These are phyloP conservation scores for Xylaria sp. DNA, from an alignment of 2,329 filamentous ascomycete species.

Conservation along the genomic window DNA sequence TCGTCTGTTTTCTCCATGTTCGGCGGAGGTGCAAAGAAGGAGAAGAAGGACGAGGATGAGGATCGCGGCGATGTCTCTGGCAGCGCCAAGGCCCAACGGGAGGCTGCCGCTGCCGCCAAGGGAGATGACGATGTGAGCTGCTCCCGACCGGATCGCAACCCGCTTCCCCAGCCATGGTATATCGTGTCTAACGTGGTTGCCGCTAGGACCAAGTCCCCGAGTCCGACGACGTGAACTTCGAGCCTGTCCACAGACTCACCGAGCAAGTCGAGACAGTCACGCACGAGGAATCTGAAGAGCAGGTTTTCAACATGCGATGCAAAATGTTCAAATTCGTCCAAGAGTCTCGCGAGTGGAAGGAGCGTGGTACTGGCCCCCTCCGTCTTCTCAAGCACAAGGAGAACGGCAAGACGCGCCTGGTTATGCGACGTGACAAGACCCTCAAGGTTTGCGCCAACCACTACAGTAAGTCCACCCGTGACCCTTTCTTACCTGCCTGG, in stretches of 20 bases:
- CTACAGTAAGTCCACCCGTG: slow-evolving; percentile 77
- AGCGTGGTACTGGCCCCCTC: slow-evolving; percentile 96
- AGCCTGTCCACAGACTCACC: slow-evolving; percentile 94
- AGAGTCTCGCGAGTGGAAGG: slow-evolving; percentile 96
- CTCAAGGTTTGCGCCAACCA: slow-evolving; percentile 99
- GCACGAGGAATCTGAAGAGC: slow-evolving; percentile 97
- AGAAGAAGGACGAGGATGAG: slow-evolving; percentile 86
- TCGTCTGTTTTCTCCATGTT: slow-evolving; percentile 97
- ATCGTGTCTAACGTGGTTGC: slow-evolving; percentile 30
- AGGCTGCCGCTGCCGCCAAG: slow-evolving; percentile 68
- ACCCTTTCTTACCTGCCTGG: neutral
- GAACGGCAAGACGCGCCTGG: slow-evolving; percentile 95
- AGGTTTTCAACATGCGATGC: slow-evolving; percentile 99
- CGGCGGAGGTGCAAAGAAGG: slow-evolving; percentile 95
- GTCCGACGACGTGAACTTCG: slow-evolving; percentile 94
- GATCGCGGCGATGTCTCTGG: slow-evolving; percentile 89
- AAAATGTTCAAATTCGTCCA: slow-evolving; percentile 99
- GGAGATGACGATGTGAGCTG: slow-evolving; percentile 63
- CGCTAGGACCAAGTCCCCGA: slow-evolving; percentile 75
- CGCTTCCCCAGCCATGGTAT: neutral
- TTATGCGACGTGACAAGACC: slow-evolving; percentile 99
- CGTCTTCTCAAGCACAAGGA: slow-evolving; percentile 98
- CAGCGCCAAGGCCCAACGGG: slow-evolving; percentile 82
- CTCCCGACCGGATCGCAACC: neutral
- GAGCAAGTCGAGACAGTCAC: slow-evolving; percentile 98